Conservation (phyloP, 768 basidiomycete species). For the Mycena epipterygia region DNA sequence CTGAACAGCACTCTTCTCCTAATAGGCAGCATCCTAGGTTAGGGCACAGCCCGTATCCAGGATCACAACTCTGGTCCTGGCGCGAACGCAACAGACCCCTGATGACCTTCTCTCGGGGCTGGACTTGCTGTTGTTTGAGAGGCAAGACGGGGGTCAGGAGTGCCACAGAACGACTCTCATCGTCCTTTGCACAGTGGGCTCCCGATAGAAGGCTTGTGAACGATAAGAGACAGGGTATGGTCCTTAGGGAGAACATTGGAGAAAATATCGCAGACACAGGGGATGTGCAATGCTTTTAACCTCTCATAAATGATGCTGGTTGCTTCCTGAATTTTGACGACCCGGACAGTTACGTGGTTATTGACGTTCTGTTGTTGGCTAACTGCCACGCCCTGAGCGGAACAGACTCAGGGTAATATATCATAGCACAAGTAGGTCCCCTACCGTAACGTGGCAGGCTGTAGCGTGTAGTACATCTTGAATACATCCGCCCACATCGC, state of each 20-base stretch:
- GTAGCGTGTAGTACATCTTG: constrained; percentile 5
- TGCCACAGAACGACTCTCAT: not conserved
- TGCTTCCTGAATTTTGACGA: constrained; percentile 5
- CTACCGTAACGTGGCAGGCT: constrained; percentile 10
- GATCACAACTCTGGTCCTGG: constrained; percentile 11
- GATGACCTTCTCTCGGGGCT: constrained; percentile 8
- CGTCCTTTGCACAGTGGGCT: constrained; percentile 7
- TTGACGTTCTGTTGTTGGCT: constrained; percentile 7
- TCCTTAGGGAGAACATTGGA: constrained; percentile 9
- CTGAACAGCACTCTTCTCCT: constrained; percentile 13
- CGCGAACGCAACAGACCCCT: constrained; percentile 14
- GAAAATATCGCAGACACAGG: constrained; percentile 1
- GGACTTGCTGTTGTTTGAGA: constrained; percentile 4
- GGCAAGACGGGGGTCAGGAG: constrained; percentile 1
- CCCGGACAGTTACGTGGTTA: constrained; percentile 11
- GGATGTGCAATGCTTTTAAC: constrained; percentile 10
- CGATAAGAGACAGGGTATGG: constrained; percentile 9
- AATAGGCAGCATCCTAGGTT: not conserved
- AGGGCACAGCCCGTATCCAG: constrained; percentile 12
- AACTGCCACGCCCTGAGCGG: constrained; percentile 8
- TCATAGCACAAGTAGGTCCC: not conserved
- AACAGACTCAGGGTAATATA: constrained; percentile 2
- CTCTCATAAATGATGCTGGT: not conserved
- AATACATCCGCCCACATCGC: not conserved
- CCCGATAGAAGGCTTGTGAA: constrained; percentile 3